Evolutionary conservation across 768 basidiomycete species (phyloP).

Genomic region (Termitomyces sp.): DNA sequence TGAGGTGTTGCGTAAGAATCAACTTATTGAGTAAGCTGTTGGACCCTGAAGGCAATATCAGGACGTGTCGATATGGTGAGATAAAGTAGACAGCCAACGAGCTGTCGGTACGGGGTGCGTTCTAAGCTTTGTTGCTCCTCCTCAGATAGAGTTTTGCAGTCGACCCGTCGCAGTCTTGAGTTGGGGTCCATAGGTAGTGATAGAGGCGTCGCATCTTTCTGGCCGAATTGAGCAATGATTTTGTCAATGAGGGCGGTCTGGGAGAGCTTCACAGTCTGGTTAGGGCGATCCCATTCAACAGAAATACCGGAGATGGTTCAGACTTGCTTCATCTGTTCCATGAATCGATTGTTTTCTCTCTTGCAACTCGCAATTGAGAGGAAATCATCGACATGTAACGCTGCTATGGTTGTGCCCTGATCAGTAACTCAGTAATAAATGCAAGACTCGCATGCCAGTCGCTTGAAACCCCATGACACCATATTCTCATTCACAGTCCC

Average conservation of each 20-base stretch:
- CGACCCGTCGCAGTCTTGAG: too few species aligned
- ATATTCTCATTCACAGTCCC: background rate
- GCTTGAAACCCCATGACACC: background rate
- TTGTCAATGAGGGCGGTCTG: background rate
- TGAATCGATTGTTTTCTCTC: background rate
- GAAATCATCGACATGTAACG: background rate
- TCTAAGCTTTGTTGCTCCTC: too few species aligned
- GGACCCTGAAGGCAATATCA: too few species aligned
- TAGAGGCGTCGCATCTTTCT: background rate
- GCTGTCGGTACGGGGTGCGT: too few species aligned
- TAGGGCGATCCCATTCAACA: background rate
- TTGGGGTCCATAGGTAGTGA: background rate
- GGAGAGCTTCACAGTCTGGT: background rate
- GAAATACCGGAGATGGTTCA: background rate
- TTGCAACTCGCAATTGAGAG: background rate
- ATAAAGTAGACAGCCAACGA: too few species aligned
- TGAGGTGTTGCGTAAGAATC: too few species aligned
- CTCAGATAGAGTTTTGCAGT: too few species aligned
- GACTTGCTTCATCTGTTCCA: background rate
- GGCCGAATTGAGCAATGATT: background rate
- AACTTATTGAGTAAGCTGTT: too few species aligned
- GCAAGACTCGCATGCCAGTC: background rate
- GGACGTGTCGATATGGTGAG: too few species aligned
- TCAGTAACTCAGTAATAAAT: background rate
- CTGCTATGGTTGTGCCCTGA: background rate